Percentiles rank a stretch among this genome's conserved stretches.
These are phyloP conservation scores for Cyclanthera cordifolia DNA, from an alignment of 306 rosid species.

Conservation along the genomic window DNA sequence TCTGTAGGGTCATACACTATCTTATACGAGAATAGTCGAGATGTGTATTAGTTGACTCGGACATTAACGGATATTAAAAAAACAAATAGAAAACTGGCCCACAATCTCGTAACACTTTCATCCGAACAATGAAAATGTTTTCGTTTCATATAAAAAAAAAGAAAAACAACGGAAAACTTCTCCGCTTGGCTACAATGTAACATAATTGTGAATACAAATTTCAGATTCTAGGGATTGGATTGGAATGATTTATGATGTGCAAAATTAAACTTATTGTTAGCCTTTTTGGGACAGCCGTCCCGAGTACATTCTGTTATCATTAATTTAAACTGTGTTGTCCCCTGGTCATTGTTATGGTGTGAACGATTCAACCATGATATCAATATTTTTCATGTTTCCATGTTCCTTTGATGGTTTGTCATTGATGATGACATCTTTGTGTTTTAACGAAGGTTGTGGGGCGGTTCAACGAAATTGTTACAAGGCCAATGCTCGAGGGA, in stretches of 20 bases:
- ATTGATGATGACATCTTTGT: background rate
- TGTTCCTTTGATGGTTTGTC: conserved; percentile 4
- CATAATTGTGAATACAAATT: background rate
- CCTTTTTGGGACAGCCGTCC: background rate
- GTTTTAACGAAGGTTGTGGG: conserved; percentile 61
- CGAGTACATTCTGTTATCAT: background rate
- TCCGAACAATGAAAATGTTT: too few relatives aligned
- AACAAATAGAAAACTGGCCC: too few relatives aligned
- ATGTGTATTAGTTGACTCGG: too few relatives aligned
- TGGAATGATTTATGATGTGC: background rate
- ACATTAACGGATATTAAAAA: too few relatives aligned
- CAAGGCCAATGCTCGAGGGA: conserved; percentile 76
- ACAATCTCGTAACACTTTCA: too few relatives aligned
- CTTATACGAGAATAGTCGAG: too few relatives aligned
- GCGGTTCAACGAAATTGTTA: conserved; percentile 79
- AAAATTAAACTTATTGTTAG: too few relatives aligned
- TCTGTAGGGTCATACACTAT: too few relatives aligned
- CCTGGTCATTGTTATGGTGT: background rate
- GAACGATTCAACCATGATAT: background rate
- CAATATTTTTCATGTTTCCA: background rate
- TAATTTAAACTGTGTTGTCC: background rate
- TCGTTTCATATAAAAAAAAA: too few relatives aligned
- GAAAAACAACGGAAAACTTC: background rate
- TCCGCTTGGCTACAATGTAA: background rate
- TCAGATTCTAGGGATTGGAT: background rate